A percentile compares a stretch with the other conserved stretches of the same genome.
These are phyloP conservation scores for Ascoidea rubescens DNA, from an alignment of 805 yeast species.

Conservation along the genomic window DNA sequence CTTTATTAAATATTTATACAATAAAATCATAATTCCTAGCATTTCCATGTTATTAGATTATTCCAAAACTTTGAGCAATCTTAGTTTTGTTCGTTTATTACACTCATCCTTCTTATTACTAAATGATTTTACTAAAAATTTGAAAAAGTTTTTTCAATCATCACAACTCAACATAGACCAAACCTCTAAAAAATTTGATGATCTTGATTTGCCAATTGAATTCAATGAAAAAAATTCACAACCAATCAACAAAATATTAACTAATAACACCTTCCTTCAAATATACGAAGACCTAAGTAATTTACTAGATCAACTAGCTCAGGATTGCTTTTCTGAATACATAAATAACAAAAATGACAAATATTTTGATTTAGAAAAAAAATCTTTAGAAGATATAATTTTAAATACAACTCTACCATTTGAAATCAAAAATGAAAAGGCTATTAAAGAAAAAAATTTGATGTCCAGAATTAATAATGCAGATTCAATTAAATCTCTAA, in stretches of 20 bases:
- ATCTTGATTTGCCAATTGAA: constrained; percentile 4
- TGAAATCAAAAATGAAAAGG: constrained; percentile 23
- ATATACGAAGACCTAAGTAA: constrained; percentile 21
- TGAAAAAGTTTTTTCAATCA: constrained; percentile 41
- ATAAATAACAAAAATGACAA: constrained; percentile 36
- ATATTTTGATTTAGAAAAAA: constrained; percentile 62
- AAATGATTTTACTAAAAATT: constrained; percentile 44
- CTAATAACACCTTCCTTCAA: background rate
- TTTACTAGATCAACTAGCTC: constrained; percentile 55
- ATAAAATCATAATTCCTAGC: constrained; percentile 17
- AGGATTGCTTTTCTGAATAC: constrained; percentile 63
- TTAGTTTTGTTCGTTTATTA: constrained; percentile 66
- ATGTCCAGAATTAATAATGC: constrained; percentile 13
- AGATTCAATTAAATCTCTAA: constrained; percentile 5
- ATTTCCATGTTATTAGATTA: constrained; percentile 42
- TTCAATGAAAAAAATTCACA: constrained; percentile 13
- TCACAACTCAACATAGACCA: background rate
- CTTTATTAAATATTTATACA: constrained; percentile 59
- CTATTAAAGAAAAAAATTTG: constrained; percentile 22
- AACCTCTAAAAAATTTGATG: background rate
- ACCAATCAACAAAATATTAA: background rate
- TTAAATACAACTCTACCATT: constrained; percentile 30
- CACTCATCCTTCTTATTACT: constrained; percentile 51
- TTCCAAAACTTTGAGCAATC: constrained; percentile 46
- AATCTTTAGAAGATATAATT: constrained; percentile 43